Evolutionary conservation across 345 rosid genomes (phyloP).

Genomic region (Diplotaxis tenuifolia): DNA sequence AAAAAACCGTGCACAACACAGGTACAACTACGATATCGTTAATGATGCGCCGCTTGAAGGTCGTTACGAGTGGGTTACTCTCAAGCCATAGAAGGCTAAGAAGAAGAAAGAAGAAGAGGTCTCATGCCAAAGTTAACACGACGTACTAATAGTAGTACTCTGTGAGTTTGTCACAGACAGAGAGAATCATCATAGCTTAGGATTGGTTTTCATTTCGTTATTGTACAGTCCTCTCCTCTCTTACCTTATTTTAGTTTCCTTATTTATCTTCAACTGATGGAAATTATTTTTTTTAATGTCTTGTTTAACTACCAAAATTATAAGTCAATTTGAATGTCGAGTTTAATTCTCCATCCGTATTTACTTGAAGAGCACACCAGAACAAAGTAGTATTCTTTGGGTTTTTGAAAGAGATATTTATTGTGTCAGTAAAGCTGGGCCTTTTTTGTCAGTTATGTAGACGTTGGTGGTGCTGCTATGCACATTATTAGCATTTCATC

Average conservation of each 20-base stretch:
- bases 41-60: constrained; percentile 67
- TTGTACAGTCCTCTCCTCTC: not conserved
- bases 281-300: not conserved
- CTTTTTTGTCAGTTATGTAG: not conserved
- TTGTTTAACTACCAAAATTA: not conserved
- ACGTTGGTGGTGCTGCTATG: not conserved
- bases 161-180: not conserved
- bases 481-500: not conserved
- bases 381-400: not conserved
- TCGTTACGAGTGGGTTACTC: not conserved
- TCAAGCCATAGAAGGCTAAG: not conserved
- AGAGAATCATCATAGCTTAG: not conserved
- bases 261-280: not conserved
- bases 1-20: constrained; percentile 15
- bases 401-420: not conserved
- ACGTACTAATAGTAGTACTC: not conserved
- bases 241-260: not conserved
- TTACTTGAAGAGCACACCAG: not conserved
- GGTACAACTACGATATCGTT: constrained; percentile 69
- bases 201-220: not conserved
- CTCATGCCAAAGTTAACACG: not conserved
- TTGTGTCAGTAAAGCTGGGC: not conserved
- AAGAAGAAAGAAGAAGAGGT: not conserved
- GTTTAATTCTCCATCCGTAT: not conserved
- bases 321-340: not conserved